Evolutionary conservation across 768 basidiomycete species (phyloP).

Genomic region (Udeniomyces megalosporus): DNA sequence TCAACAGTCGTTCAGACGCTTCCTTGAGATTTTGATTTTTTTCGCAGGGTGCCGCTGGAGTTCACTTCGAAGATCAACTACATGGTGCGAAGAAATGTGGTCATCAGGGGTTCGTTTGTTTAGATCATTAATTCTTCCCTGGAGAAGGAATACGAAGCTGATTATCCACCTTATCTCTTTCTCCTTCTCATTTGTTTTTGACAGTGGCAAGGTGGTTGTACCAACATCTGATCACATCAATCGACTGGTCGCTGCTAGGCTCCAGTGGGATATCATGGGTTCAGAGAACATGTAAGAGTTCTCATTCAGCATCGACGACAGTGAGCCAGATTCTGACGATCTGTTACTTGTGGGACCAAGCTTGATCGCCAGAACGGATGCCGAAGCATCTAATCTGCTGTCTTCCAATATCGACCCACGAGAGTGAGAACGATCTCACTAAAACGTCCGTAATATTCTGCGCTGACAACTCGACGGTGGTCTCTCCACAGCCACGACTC

Average conservation of each 20-base stretch:
- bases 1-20: too few species aligned
- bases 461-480: too few species aligned
- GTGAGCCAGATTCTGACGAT: too few species aligned
- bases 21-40: background rate
- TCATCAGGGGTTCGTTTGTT: conserved; percentile 3
- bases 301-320: too few species aligned
- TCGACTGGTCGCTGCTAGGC: conserved; percentile 66
- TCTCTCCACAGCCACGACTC: conserved; percentile 43
- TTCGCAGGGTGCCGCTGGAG: conserved; percentile 65
- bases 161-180: background rate
- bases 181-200: conserved; percentile 45
- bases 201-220: conserved; percentile 77
- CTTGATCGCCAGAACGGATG: conserved; percentile 79
- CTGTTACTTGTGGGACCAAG: background rate
- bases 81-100: conserved; percentile 71
- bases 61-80: conserved; percentile 86
- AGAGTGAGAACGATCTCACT: conserved; percentile 32
- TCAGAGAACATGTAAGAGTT: conserved; percentile 32
- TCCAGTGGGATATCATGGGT: conserved; percentile 80
- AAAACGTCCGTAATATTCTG: too few species aligned
- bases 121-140: background rate
- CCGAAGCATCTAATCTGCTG: conserved; percentile 69
- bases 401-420: conserved; percentile 64
- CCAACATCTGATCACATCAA: conserved; percentile 75
- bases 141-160: background rate